These are phyloP conservation scores for Penicillium oxalicum DNA, from an alignment of 2,329 filamentous ascomycete genomes.

Conservation along the genomic window DNA sequence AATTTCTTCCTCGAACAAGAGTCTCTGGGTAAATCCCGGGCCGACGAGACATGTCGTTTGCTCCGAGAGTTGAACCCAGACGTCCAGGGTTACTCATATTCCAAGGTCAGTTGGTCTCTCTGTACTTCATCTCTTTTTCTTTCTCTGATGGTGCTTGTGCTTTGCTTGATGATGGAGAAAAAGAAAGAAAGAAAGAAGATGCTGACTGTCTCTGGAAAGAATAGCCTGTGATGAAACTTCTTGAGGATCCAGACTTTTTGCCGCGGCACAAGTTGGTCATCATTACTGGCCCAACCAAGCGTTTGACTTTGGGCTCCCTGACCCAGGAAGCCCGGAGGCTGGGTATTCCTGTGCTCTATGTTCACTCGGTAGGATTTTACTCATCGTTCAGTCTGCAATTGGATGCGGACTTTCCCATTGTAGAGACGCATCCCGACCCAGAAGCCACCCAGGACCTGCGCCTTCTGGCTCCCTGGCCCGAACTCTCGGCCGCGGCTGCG, in stretches of 20 bases:
- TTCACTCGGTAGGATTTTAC: slow-evolving; percentile 89
- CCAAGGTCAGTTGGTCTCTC: slow-evolving; percentile 42
- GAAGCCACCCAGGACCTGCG: slow-evolving; percentile 80
- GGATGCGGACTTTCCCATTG: slow-evolving; percentile 76
- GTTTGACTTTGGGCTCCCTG: slow-evolving; percentile 47
- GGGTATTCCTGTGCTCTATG: slow-evolving; percentile 68
- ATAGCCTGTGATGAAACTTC: slow-evolving; percentile 34
- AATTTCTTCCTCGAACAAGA: slow-evolving; percentile 92
- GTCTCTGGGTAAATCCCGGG: slow-evolving; percentile 69
- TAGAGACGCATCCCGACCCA: slow-evolving; percentile 91
- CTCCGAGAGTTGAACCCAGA: slow-evolving; percentile 89
- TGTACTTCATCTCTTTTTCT: too few species aligned
- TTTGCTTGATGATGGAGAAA: too few species aligned
- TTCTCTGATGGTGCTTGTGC: too few species aligned
- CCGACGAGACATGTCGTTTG: slow-evolving; percentile 68
- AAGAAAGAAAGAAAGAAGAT: too few species aligned
- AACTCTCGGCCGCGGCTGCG: slow-evolving; percentile 62
- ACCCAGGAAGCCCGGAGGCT: slow-evolving; percentile 48
- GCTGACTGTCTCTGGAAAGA: background rate
- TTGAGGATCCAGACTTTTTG: slow-evolving; percentile 35
- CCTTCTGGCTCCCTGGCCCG: slow-evolving; percentile 78
- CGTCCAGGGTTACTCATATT: slow-evolving; percentile 67
- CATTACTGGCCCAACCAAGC: slow-evolving; percentile 54
- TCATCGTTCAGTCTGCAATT: slow-evolving; percentile 77
- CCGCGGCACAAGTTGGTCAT: slow-evolving; percentile 55